Evolutionary conservation across 306 rosid genomes (phyloP).

Genomic region (Acacia confusa): DNA sequence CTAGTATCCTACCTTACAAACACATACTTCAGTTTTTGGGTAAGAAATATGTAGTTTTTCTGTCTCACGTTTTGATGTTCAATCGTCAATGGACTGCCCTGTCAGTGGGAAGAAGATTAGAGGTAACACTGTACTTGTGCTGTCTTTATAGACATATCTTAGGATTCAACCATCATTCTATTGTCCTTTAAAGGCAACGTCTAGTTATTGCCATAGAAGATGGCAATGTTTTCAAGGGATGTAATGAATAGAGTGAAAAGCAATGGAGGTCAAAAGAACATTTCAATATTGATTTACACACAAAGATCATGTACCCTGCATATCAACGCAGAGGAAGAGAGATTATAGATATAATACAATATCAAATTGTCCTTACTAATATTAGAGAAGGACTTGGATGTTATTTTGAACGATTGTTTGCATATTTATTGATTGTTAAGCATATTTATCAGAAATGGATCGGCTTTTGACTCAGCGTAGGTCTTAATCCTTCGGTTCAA

Average conservation of each 20-base stretch:
- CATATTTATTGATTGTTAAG: background rate
- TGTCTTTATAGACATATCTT: conserved; percentile 10
- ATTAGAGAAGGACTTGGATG: background rate
- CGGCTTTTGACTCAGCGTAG: background rate
- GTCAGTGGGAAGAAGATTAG: conserved; percentile 13
- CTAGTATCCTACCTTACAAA: conserved; percentile 19
- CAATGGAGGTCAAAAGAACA: background rate
- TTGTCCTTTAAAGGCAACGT: conserved; percentile 4
- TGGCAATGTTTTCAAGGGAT: conserved; percentile 16
- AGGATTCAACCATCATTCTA: conserved; percentile 4
- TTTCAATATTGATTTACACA: background rate
- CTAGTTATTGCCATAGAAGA: conserved; percentile 26
- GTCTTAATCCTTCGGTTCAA: background rate
- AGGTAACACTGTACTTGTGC: background rate
- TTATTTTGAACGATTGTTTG: background rate
- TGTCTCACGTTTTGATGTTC: conserved; percentile 16
- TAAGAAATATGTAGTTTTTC: conserved; percentile 15
- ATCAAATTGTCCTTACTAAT: background rate
- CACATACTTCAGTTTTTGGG: conserved; percentile 29
- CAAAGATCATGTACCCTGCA: background rate
- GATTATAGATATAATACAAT: background rate
- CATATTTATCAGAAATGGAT: background rate
- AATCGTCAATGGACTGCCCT: conserved; percentile 22
- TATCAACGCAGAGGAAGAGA: background rate
- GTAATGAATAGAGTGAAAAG: background rate